Conservation (phyloP, 148 eudicot species). For the Oxyria digyna region DNA sequence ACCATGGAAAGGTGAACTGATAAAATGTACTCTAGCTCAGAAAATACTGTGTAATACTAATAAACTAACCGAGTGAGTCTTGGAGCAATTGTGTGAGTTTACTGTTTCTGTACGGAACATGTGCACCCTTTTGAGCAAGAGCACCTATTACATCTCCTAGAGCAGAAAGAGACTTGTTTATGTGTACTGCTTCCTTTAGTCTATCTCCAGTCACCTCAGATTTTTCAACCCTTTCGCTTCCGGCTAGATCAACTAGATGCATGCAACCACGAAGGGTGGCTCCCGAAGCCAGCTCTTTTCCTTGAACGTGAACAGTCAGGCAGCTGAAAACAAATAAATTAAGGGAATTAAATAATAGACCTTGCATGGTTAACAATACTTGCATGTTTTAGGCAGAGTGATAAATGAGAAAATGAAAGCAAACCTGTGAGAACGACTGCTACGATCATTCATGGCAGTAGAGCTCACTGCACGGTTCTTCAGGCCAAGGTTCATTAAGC, state of each 20-base stretch:
- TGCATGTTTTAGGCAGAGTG: too few relatives aligned
- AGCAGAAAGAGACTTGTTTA: slow-evolving; percentile 83
- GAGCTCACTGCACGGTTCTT: slow-evolving; percentile 82
- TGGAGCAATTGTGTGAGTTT: slow-evolving; percentile 89
- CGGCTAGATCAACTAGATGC: slow-evolving; percentile 95
- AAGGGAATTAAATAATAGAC: background rate
- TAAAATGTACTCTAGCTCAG: background rate
- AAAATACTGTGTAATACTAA: background rate
- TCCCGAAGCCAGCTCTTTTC: slow-evolving; percentile 66
- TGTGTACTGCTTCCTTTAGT: slow-evolving; percentile 79
- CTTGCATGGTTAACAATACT: too few relatives aligned
- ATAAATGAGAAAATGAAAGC: background rate
- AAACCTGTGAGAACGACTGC: slow-evolving; percentile 96
- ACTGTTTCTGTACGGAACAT: slow-evolving; percentile 79
- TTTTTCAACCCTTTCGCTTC: slow-evolving; percentile 83
- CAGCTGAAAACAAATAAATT: slow-evolving; percentile 40
- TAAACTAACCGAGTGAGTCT: slow-evolving; percentile 75
- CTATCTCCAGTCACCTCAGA: slow-evolving; percentile 79
- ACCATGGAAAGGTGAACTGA: background rate
- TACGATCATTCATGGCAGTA: slow-evolving; percentile 82
- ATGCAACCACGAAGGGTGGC: slow-evolving; percentile 55
- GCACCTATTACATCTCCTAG: slow-evolving; percentile 85
- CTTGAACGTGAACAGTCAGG: slow-evolving; percentile 88
- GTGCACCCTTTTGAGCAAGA: slow-evolving; percentile 60
- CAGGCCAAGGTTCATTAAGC: slow-evolving; percentile 64